Percentiles rank a stretch among this genome's conserved stretches.
Evolutionary conservation across 2,329 filamentous ascomycete genomes (phyloP).

Genomic region (Cordyceps pruinosa): DNA sequence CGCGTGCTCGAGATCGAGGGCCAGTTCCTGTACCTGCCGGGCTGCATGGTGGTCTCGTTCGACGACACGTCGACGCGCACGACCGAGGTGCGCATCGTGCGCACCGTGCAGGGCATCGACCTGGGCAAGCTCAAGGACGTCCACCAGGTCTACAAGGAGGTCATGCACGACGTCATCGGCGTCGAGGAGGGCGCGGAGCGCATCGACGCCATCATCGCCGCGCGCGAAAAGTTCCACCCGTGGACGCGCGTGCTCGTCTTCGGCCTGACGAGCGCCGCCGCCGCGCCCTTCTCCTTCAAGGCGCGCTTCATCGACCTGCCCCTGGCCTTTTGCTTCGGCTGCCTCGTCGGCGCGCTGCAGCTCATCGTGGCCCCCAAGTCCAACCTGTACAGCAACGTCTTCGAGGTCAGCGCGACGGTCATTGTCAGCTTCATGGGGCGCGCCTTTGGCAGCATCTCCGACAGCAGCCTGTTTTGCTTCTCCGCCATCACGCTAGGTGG

Average conservation of each 20-base stretch:
- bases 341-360: slow-evolving; percentile 62
- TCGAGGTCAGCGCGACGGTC: slow-evolving; percentile 56
- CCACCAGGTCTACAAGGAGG: slow-evolving; percentile 58
- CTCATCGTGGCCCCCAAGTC: slow-evolving; percentile 63
- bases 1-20: slow-evolving; percentile 78
- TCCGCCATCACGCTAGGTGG: slow-evolving; percentile 58
- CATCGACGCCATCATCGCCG: slow-evolving; percentile 48
- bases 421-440: slow-evolving; percentile 56
- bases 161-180: slow-evolving; percentile 52
- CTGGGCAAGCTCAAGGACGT: slow-evolving; percentile 55
- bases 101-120: slow-evolving; percentile 50
- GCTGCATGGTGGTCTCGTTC: slow-evolving; percentile 89
- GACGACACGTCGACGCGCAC: slow-evolving; percentile 62
- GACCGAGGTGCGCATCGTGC: slow-evolving; percentile 59
- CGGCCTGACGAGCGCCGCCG: slow-evolving; percentile 63
- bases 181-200: slow-evolving; percentile 50
- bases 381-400: slow-evolving; percentile 59
- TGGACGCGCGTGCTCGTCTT: slow-evolving; percentile 56
- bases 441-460: slow-evolving; percentile 53
- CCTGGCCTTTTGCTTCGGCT: slow-evolving; percentile 63
- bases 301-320: slow-evolving; percentile 67
- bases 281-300: slow-evolving; percentile 69
- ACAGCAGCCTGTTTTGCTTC: slow-evolving; percentile 52
- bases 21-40: slow-evolving; percentile 82
- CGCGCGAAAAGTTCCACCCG: slow-evolving; percentile 46